Conservation (phyloP, 1,139 yeast genomes). For the Kazachstania sp. region DNA sequence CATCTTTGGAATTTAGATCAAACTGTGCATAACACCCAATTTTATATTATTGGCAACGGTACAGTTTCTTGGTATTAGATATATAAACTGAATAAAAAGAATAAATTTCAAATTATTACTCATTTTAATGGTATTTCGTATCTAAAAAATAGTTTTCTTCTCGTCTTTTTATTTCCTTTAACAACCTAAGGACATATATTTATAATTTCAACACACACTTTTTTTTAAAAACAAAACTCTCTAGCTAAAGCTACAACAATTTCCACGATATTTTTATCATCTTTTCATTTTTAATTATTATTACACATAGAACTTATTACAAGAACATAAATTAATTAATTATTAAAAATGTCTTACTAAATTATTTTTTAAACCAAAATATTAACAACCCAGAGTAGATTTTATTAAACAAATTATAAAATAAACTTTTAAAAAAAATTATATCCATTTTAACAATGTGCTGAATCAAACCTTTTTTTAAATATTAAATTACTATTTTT, state of each 20-base stretch:
- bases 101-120: too few species aligned
- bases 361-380: conserved; percentile 6
- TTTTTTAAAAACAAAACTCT: not conserved
- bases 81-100: not conserved
- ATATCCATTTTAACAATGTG: not conserved
- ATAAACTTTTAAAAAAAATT: not conserved
- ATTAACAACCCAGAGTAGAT: not conserved
- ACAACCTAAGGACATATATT: conserved; percentile 1
- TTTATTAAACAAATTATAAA: not conserved
- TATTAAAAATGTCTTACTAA: conserved; percentile 21
- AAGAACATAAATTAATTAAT: conserved; percentile 5
- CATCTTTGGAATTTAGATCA: too few species aligned
- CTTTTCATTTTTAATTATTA: conserved; percentile 1
- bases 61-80: too few species aligned
- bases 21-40: not conserved
- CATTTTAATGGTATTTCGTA: not conserved
- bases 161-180: not conserved
- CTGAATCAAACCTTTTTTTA: not conserved
- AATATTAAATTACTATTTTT: not conserved
- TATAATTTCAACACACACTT: not conserved
- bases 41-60: too few species aligned
- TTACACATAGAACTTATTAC: conserved; percentile 1
- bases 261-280: conserved; percentile 4
- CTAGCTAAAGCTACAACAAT: not conserved
- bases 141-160: not conserved